Evolutionary conservation across 768 basidiomycete genomes (phyloP), one percentile per base, ranked within the genome.

Genomic region (Leccinum subtestaceum): DNA sequence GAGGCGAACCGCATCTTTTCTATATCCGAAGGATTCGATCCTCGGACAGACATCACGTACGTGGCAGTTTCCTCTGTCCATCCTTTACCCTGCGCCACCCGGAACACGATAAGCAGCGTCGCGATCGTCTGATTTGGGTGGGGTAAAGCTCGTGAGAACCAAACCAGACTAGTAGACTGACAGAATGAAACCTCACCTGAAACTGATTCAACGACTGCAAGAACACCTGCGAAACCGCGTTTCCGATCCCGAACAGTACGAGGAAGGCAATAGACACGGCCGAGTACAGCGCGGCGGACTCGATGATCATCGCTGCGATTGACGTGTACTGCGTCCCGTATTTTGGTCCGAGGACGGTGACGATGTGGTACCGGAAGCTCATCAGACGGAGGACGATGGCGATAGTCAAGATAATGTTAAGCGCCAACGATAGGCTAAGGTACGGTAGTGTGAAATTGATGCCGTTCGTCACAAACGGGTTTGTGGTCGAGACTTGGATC

Each of bases 341-440:
- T 32, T 52, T 56, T 13, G 53, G 25, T n/a, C 74, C 74, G 1
- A 78, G 50, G 1, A 55, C 55, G 1, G 34, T n/a, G 5, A 49
- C 13, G 27, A 23, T 49, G 15, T 29, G 12, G 34, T 60, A 46
- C n/a, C 72, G 69, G 17, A 65, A 59, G 25, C 36, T 17, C 7
- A 73, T 52, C 3, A 78, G 55, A 4, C 75, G 73, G 5, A 56
- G 32, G 0, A 50, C 49, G 29, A 50, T 50, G 17, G 27, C 27
- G 12, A 74, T 45, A 2, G 78, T 75, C 19, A 71, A 53, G 19
- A 76, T 36, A 45, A 77, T 63, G 55, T 76, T 78, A 7, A 75
- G 56, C 0, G 63, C 65, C 21, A 76, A 50, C 0, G 73, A 72
- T 15, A 74, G 46, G 17, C 56, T 52, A 45, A 68, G 63, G 45